Evolutionary conservation across 495 filamentous ascomycete species (phyloP).

Genomic region (Clavariopsis aquatica): DNA sequence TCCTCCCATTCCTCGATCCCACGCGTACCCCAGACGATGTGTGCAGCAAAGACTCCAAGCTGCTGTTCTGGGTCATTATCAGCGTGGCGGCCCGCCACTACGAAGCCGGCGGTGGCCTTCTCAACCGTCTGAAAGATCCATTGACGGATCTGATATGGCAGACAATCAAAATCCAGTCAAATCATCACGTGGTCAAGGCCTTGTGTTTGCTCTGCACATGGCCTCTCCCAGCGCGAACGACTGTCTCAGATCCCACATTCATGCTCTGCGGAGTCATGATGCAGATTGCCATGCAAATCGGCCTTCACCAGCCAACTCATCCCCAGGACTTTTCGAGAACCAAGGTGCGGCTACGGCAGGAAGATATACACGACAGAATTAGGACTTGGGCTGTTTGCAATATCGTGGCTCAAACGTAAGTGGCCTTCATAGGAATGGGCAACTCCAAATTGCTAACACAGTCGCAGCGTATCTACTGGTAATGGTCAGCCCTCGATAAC

Average conservation of each 20-base stretch:
- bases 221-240: conserved; percentile 86
- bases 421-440: not conserved
- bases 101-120: conserved; percentile 61
- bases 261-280: conserved; percentile 91
- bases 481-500: conserved; percentile 90
- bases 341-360: conserved; percentile 76
- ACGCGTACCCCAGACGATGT: conserved; percentile 65
- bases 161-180: conserved; percentile 80
- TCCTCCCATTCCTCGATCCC: conserved; percentile 77
- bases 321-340: conserved; percentile 87
- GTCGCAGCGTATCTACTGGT: conserved; percentile 74
- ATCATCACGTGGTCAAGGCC: conserved; percentile 87
- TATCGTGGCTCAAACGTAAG: conserved; percentile 79
- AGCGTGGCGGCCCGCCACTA: conserved; percentile 79
- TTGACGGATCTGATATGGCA: conserved; percentile 77
- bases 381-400: conserved; percentile 92
- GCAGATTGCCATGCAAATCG: conserved; percentile 87
- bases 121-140: conserved; percentile 70
- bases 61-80: conserved; percentile 87
- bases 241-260: conserved; percentile 83
- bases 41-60: conserved; percentile 69
- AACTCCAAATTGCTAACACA: conserved; percentile 34
- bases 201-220: conserved; percentile 86
- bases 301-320: conserved; percentile 85
- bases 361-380: conserved; percentile 81